phyloP scores from a whole-genome alignment of 495 filamentous ascomycete species.

The Tuber umbilicatum region DNA sequence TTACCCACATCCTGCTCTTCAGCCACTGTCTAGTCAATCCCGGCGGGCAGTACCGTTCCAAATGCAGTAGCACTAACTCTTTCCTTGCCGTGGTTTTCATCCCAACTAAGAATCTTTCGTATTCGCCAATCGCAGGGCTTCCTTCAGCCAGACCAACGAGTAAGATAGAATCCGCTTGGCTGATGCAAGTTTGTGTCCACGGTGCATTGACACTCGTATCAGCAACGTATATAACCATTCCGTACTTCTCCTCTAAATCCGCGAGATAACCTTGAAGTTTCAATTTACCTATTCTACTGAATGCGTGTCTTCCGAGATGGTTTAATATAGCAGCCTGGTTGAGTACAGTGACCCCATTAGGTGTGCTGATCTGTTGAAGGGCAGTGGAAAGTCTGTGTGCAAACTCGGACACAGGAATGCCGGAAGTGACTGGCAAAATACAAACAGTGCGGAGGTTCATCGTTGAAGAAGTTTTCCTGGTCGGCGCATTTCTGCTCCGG shows the following conservation, averaged over 20 bases:
- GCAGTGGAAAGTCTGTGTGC: constrained; percentile 82
- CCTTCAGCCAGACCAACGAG: constrained; percentile 87
- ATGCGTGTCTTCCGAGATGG: constrained; percentile 89
- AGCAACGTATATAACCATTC: constrained; percentile 92
- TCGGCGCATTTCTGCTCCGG: constrained; percentile 44
- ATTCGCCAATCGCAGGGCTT: constrained; percentile 85
- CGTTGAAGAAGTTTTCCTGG: constrained; percentile 71
- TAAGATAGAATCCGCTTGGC: constrained; percentile 90
- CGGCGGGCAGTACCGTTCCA: constrained; percentile 77
- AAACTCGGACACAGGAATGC: constrained; percentile 92
- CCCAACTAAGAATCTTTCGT: constrained; percentile 87
- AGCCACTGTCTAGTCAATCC: constrained; percentile 85
- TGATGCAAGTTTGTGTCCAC: constrained; percentile 97
- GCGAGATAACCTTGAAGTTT: constrained; percentile 94
- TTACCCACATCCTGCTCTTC: constrained; percentile 92
- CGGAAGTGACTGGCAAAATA: constrained; percentile 80
- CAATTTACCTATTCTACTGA: constrained; percentile 93
- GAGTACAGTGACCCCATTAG: constrained; percentile 82
- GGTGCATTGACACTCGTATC: constrained; percentile 93
- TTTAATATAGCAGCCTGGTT: constrained; percentile 92
- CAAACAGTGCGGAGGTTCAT: constrained; percentile 89
- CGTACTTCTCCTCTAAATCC: constrained; percentile 94
- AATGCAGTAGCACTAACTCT: constrained; percentile 85
- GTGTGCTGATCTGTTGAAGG: constrained; percentile 75
- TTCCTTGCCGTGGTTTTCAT: constrained; percentile 97